Base-by-base conservation (phyloP, 495 filamentous ascomycete species). In the Pyronema domesticum region DNA sequence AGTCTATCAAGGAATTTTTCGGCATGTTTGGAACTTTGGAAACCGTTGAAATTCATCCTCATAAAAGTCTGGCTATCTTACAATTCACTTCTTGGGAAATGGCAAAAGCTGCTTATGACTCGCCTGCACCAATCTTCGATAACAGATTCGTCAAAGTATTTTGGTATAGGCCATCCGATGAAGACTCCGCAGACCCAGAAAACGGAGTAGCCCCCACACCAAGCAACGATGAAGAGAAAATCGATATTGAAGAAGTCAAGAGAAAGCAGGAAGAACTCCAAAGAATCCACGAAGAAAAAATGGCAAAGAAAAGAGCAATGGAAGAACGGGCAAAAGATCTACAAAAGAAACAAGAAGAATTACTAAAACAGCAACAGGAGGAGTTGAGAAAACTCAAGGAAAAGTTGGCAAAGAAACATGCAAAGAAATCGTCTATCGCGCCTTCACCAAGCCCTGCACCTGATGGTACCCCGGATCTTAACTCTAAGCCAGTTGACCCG, bases 71-170 rank as follows among this genome's bases (percentile, higher is more conserved):
- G 9, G 89, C 91, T 8, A 71, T 89, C 43, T 77, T 98, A 60
- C 91, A 85, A 57, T 96, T 77, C 49, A 78, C 80, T 37, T 75
- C 72, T 49, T 86, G 83, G 72, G 74, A 73, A 10, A 71, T 80
- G 42, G 91, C 91, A 13, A 80, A 82, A 58, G 75, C 79, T 14
- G 91, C 91, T 1, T 95, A 87, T 69, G 79, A 81, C 13, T 94
- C 86, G 40, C 91, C 91, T 0, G 94, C 93, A 64, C 85, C 86
- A 46, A 86, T 98, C 48, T 98, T 98, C 61, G 87, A 95, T 57
- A 98, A 98, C 58, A 76, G 91, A 15, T 98, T 98, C 61, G 91
- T 98, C 44, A 98, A 95, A 65, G 87, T 98, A 5, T 98, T 88
- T 62, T 98, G 91, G 91, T 76, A 85, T 66, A 89, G 84, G 58